These are phyloP conservation scores for Dioscorea alata DNA, from an alignment of 106 monocot genomes.

Conservation along the genomic window DNA sequence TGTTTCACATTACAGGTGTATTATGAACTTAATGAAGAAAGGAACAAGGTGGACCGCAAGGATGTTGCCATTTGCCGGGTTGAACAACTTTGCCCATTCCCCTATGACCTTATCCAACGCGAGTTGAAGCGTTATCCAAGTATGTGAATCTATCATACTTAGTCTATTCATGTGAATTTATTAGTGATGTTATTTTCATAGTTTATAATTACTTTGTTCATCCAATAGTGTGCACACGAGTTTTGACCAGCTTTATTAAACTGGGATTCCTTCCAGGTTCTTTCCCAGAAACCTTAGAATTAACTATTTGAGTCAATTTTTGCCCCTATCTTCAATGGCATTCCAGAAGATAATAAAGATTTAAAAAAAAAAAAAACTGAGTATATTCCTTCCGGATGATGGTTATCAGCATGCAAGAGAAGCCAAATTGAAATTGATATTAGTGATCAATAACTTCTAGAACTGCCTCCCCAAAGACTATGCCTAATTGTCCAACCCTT, in stretches of 20 bases:
- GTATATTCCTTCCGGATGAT: too few species aligned
- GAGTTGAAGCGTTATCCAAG: conserved; percentile 97
- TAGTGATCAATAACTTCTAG: too few species aligned
- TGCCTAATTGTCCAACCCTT: too few species aligned
- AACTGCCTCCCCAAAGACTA: too few species aligned
- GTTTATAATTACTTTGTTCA: neutral
- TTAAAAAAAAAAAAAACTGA: too few species aligned
- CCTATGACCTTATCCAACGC: conserved; percentile 87
- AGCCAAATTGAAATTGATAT: too few species aligned
- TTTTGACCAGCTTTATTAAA: neutral
- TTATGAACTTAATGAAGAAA: conserved; percentile 85
- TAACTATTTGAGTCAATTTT: neutral
- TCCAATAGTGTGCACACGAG: neutral
- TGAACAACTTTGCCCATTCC: conserved; percentile 95
- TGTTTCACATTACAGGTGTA: conserved; percentile 56
- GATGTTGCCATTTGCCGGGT: conserved; percentile 95
- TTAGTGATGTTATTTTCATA: neutral
- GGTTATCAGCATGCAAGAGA: too few species aligned
- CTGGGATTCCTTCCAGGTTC: too few species aligned
- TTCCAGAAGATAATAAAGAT: too few species aligned
- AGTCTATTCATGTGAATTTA: neutral
- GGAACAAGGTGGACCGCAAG: conserved; percentile 47
- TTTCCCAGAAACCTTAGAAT: neutral
- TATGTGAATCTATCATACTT: conserved; percentile 26
- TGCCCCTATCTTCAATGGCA: neutral